A percentile compares a stretch with the other conserved stretches of the same genome.
Evolutionary conservation across 805 yeast genomes (phyloP).

Genomic region (Brettanomyces sp.): DNA sequence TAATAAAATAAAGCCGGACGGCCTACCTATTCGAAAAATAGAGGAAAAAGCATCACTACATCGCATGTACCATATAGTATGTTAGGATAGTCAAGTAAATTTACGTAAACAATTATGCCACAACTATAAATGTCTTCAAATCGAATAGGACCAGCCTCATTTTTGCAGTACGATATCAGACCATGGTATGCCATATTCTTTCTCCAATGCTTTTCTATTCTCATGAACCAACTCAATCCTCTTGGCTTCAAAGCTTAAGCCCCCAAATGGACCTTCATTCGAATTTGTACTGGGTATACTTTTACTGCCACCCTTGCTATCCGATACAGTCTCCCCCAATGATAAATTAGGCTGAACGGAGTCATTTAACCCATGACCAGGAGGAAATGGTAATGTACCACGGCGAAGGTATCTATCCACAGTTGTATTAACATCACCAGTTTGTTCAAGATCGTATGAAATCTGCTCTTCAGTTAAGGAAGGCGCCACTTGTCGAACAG

Average conservation of each 20-base stretch:
- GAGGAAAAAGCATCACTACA: background rate
- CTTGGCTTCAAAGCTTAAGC: conserved; percentile 37
- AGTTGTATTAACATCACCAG: conserved; percentile 77
- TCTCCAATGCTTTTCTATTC: conserved; percentile 48
- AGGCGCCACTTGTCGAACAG: conserved; percentile 80
- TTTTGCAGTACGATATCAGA: background rate
- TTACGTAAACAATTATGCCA: too few relatives aligned
- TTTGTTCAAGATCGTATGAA: conserved; percentile 57
- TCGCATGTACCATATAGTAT: background rate
- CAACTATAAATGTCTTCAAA: background rate
- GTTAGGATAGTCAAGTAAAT: background rate
- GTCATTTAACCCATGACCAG: conserved; percentile 1
- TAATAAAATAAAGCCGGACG: background rate
- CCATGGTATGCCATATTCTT: conserved; percentile 12
- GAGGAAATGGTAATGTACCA: conserved; percentile 6
- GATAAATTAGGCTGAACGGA: conserved; percentile 2
- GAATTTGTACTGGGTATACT: background rate
- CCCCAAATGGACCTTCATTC: conserved; percentile 26
- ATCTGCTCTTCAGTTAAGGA: conserved; percentile 60
- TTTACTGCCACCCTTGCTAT: background rate
- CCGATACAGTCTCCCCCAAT: background rate
- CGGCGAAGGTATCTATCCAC: conserved; percentile 58
- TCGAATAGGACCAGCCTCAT: background rate
- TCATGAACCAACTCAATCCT: conserved; percentile 49
- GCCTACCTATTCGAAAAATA: background rate